Base-by-base conservation (phyloP, 202 grass and related monocot genomes). In the Carex arenaria region DNA sequence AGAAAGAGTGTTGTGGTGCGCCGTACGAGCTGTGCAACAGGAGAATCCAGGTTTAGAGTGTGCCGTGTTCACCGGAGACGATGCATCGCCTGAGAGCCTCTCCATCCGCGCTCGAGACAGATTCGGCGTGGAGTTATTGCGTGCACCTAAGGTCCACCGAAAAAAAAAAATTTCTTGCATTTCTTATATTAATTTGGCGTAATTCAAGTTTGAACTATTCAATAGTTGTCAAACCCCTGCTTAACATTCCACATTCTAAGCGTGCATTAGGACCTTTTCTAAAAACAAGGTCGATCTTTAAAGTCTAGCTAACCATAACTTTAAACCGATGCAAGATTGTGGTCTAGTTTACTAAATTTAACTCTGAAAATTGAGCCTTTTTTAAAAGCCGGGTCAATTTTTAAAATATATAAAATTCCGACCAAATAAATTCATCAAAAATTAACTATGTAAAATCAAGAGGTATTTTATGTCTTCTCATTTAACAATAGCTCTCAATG, bases 1-100 rank as follows among this genome's bases (percentile, higher is more conserved):
- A 31, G 96, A 95, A 78, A 87, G 96, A 45, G 93, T 98, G 76
- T 83, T 98, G 51, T 98, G 93, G 96, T 98, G 93, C 83, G 93
- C 96, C 10, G 91, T 95, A 23, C 86, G 86, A 69, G 96, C 89
- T 4, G 83, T 95, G 32, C 96, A 98, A 72, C 85, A 95, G 57
- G 91, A 93, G 62, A 83, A 78, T 61, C 87, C 91, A 0, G 89
- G 63, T 52, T 82, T 98, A 49, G 91, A 94, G 40, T 93, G 91
- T 80, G 86, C 86, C 20, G 59, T 95, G 4, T 95, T 86, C 88
- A 98, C 89, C 5, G 96, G 96, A 4, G 93, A 98, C 56, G 96
- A 98, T 2, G 93, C 91, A 9, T 89, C 96, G 4, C 85, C 96
- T 12, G 86, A 93, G 0, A 88, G 59, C 8, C 87, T 98, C 9